A percentile compares a stretch with the other conserved stretches of the same genome.
These are phyloP conservation scores for Aspergillus fischeri DNA, from an alignment of 2,329 filamentous ascomycete species.

Conservation along the genomic window DNA sequence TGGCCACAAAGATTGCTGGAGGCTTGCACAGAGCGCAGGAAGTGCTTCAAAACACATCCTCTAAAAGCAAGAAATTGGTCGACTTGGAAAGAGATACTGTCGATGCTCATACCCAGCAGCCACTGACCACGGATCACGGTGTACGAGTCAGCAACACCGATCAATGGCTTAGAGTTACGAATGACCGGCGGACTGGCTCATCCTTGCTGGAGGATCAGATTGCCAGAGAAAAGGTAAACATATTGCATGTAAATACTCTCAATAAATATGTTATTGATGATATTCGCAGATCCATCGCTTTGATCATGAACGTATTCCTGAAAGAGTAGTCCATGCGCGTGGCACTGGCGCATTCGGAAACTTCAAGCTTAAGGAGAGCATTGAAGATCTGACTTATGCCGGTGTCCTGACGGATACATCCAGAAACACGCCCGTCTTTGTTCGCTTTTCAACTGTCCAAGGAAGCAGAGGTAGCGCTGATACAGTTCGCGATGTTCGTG, in stretches of 20 bases:
- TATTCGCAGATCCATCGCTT: constrained; percentile 54
- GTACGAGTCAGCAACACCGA: constrained; percentile 67
- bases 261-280: neutral
- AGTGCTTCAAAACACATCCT: constrained; percentile 18
- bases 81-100: constrained; percentile 57
- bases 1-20: constrained; percentile 24
- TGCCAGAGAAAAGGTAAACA: constrained; percentile 64
- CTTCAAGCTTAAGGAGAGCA: constrained; percentile 63
- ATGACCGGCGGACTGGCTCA: constrained; percentile 40
- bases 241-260: neutral
- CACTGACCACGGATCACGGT: constrained; percentile 70
- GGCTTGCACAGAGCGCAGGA: constrained; percentile 29
- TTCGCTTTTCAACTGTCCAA: constrained; percentile 74
- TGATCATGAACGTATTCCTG: constrained; percentile 68
- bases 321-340: constrained; percentile 64
- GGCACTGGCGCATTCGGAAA: constrained; percentile 62
- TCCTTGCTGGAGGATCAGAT: constrained; percentile 67
- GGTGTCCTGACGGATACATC: constrained; percentile 65
- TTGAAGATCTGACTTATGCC: constrained; percentile 60
- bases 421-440: constrained; percentile 60
- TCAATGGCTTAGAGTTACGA: constrained; percentile 65
- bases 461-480: constrained; percentile 73
- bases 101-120: constrained; percentile 53
- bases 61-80: constrained; percentile 49
- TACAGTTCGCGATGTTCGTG: constrained; percentile 76